Evolutionary conservation across 2,329 filamentous ascomycete genomes (phyloP).

Genomic region (Xylaria polymorpha): DNA sequence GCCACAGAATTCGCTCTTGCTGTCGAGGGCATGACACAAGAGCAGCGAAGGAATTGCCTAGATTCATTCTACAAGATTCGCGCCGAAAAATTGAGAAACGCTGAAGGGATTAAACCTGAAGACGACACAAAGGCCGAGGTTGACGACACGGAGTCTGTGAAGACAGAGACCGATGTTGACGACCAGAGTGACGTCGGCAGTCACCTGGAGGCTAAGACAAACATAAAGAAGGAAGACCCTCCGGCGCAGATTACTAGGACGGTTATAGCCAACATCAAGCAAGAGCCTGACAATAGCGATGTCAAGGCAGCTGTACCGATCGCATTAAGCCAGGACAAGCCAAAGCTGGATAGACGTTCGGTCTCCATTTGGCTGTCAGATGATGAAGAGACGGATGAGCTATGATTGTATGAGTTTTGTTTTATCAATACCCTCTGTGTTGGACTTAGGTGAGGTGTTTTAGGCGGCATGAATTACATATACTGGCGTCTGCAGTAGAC

Average conservation of each 20-base stretch:
- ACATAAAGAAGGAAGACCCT: constrained; percentile 23
- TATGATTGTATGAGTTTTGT: constrained; percentile 23
- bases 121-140: constrained; percentile 14
- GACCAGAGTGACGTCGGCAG: not conserved
- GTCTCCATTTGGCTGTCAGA: constrained; percentile 46
- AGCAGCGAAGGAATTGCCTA: constrained; percentile 79
- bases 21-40: constrained; percentile 91
- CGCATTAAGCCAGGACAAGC: constrained; percentile 30
- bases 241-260: constrained; percentile 24
- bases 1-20: constrained; percentile 88
- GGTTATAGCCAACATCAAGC: constrained; percentile 29
- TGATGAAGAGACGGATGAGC: constrained; percentile 47
- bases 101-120: constrained; percentile 42
- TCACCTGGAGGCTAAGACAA: not conserved
- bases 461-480: constrained; percentile 1
- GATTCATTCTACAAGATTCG: constrained; percentile 82
- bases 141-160: constrained; percentile 12
- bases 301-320: constrained; percentile 4
- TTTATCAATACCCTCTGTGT: constrained; percentile 17
- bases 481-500: constrained; percentile 6
- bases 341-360: constrained; percentile 34
- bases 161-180: constrained; percentile 22
- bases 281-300: constrained; percentile 18
- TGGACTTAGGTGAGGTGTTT: not conserved
- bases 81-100: constrained; percentile 60